A percentile compares a stretch with the other conserved stretches of the same genome.
These are phyloP conservation scores for Thalia dealbata DNA, from an alignment of 176 grass and related monocot genomes.

Conservation along the genomic window DNA sequence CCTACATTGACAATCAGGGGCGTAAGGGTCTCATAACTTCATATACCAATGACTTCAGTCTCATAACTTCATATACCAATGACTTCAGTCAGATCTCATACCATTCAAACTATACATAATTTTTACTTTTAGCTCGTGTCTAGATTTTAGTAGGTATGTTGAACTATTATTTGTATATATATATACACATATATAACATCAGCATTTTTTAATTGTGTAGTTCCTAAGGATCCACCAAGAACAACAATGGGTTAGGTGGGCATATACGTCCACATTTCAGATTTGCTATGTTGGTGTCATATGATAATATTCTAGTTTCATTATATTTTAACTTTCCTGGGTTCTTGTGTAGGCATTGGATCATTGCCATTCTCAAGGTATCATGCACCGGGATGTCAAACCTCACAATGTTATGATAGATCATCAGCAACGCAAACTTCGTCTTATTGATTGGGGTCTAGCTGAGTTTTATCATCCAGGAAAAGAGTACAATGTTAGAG, in stretches of 20 bases:
- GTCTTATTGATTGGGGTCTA: conserved; percentile 94
- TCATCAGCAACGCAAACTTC: conserved; percentile 68
- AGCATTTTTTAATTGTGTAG: background rate
- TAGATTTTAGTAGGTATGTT: background rate
- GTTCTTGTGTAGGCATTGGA: conserved; percentile 84
- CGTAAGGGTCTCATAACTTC: too few species aligned
- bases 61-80: too few species aligned
- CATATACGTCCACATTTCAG: conserved; percentile 27
- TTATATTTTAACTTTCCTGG: conserved; percentile 9
- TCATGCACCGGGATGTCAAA: conserved; percentile 95
- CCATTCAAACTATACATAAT: too few species aligned
- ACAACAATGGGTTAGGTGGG: background rate
- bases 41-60: too few species aligned
- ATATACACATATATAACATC: background rate
- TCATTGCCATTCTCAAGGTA: conserved; percentile 79
- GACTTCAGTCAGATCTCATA: too few species aligned
- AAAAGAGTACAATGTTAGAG: conserved; percentile 88
- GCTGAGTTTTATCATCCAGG: conserved; percentile 94
- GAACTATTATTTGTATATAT: too few species aligned
- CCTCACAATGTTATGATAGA: conserved; percentile 98
- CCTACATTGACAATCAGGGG: too few species aligned
- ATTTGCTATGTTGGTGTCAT: background rate
- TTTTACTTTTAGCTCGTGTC: too few species aligned
- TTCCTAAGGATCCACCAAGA: background rate
- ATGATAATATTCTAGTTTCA: conserved; percentile 1